A percentile compares a stretch with the other conserved stretches of the same genome.
These are phyloP conservation scores for Takashimella koratensis DNA, from an alignment of 1,284 basidiomycete genomes.

Conservation along the genomic window DNA sequence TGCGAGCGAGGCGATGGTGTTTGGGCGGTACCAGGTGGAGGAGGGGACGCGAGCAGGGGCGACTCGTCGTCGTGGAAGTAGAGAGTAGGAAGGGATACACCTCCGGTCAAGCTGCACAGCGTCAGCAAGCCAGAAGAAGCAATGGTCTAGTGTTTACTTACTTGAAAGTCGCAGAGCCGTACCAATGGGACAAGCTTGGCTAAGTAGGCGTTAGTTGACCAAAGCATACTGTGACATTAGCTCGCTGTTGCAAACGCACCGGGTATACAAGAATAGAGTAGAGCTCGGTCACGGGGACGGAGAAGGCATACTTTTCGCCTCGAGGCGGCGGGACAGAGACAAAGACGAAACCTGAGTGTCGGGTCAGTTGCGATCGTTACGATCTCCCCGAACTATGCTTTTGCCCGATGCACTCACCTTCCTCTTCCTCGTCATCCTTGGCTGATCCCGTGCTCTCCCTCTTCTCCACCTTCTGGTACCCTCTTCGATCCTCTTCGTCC, in stretches of 20 bases:
- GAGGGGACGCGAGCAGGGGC: conserved; percentile 34
- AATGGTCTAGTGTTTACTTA: conserved; percentile 14
- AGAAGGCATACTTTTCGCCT: conserved; percentile 91
- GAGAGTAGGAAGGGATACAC: conserved; percentile 81
- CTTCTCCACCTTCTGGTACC: conserved; percentile 35
- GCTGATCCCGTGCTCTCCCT: conserved; percentile 10
- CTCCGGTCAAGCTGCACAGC: conserved; percentile 69
- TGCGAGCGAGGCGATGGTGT: conserved; percentile 42
- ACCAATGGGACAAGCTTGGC: conserved; percentile 48
- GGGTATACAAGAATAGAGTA: conserved; percentile 86
- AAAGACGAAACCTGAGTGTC: conserved; percentile 42
- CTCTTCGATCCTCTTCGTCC: conserved; percentile 40
- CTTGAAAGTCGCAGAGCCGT: conserved; percentile 49
- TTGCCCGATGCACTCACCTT: conserved; percentile 42
- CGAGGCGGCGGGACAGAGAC: conserved; percentile 48
- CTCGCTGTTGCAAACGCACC: too few species aligned
- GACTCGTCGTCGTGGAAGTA: conserved; percentile 97
- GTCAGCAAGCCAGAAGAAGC: neutral
- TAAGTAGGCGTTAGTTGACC: conserved; percentile 6
- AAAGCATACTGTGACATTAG: too few species aligned
- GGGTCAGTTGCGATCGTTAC: too few species aligned
- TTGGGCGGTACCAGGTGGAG: conserved; percentile 46
- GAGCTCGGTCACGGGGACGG: conserved; percentile 79
- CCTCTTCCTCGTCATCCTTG: conserved; percentile 29
- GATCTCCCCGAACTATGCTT: too few species aligned